Conservation (phyloP, 1,139 yeast genomes). For the Suhomyces atakaporum region DNA sequence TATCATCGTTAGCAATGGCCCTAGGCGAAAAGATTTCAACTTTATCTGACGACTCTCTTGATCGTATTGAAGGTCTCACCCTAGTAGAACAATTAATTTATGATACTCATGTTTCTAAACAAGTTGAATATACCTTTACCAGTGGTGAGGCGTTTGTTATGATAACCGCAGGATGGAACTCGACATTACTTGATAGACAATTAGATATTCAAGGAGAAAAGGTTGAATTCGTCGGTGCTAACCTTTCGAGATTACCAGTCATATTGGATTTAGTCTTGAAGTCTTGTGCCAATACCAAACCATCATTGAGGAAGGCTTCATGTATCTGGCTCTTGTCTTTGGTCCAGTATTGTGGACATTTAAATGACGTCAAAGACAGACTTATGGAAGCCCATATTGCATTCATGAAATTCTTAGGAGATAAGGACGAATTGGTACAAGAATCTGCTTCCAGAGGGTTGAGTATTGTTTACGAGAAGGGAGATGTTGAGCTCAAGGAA, state of each 20-base stretch:
- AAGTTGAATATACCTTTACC: constrained; percentile 71
- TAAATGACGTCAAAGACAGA: constrained; percentile 40
- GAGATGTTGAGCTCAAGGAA: constrained; percentile 68
- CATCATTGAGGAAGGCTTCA: constrained; percentile 70
- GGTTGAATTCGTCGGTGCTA: constrained; percentile 21
- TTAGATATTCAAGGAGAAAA: constrained; percentile 50
- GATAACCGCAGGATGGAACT: constrained; percentile 75
- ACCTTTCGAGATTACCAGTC: constrained; percentile 28
- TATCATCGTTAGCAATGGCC: constrained; percentile 57
- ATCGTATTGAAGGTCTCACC: constrained; percentile 22
- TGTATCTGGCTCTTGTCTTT: constrained; percentile 86
- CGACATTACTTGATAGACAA: constrained; percentile 53
- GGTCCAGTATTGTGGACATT: constrained; percentile 69
- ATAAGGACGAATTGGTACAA: constrained; percentile 80
- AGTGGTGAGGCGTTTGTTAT: constrained; percentile 84
- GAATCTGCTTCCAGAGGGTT: constrained; percentile 92
- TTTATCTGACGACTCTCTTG: background rate
- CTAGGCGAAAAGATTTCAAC: constrained; percentile 16
- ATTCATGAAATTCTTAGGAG: constrained; percentile 75
- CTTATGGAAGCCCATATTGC: constrained; percentile 65
- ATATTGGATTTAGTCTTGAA: constrained; percentile 52
- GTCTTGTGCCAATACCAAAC: constrained; percentile 66
- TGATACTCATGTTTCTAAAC: constrained; percentile 66
- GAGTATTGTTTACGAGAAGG: constrained; percentile 77
- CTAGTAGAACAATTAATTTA: constrained; percentile 49